These are phyloP conservation scores for Bondarzewia mesenterica DNA, from an alignment of 1,284 basidiomycete genomes.

Conservation along the genomic window DNA sequence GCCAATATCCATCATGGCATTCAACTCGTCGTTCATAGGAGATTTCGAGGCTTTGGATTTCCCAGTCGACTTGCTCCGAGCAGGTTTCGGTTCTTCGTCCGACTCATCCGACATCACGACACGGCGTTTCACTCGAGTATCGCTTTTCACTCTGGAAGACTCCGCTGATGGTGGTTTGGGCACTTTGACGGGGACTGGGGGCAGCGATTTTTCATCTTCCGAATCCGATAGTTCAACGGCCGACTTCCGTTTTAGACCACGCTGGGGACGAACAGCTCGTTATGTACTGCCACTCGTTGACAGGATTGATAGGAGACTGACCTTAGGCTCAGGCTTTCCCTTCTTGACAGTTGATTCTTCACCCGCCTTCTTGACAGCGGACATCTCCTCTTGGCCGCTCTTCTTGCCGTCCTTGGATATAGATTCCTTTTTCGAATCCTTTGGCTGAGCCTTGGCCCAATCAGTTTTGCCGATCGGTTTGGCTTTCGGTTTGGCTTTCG, in stretches of 20 bases:
- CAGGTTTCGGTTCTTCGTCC: slow-evolving; percentile 19
- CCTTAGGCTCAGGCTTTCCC: slow-evolving; percentile 17
- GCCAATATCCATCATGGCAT: slow-evolving; percentile 70
- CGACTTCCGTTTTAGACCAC: slow-evolving; percentile 52
- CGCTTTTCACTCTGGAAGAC: slow-evolving; percentile 12
- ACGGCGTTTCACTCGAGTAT: slow-evolving; percentile 32
- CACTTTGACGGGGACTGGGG: not conserved
- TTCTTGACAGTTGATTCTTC: slow-evolving; percentile 11
- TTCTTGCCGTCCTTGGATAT: slow-evolving; percentile 1
- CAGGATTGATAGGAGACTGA: too few relatives aligned
- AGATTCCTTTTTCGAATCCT: not conserved
- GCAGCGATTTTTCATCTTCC: slow-evolving; percentile 33
- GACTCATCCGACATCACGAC: slow-evolving; percentile 47
- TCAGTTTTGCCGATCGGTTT: slow-evolving; percentile 40
- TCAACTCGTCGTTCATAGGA: slow-evolving; percentile 37
- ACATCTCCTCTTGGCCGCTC: not conserved
- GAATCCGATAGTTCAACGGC: slow-evolving; percentile 31
- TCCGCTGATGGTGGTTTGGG: slow-evolving; percentile 7
- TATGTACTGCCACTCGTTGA: not conserved
- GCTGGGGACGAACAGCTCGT: slow-evolving; percentile 26
- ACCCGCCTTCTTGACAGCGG: not conserved
- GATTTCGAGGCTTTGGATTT: slow-evolving; percentile 21
- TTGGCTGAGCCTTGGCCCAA: slow-evolving; percentile 52
- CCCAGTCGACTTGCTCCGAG: slow-evolving; percentile 16
- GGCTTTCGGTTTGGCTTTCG: not conserved